Conservation (phyloP, 306 rosid species). For the Gastrolobium villosum region DNA sequence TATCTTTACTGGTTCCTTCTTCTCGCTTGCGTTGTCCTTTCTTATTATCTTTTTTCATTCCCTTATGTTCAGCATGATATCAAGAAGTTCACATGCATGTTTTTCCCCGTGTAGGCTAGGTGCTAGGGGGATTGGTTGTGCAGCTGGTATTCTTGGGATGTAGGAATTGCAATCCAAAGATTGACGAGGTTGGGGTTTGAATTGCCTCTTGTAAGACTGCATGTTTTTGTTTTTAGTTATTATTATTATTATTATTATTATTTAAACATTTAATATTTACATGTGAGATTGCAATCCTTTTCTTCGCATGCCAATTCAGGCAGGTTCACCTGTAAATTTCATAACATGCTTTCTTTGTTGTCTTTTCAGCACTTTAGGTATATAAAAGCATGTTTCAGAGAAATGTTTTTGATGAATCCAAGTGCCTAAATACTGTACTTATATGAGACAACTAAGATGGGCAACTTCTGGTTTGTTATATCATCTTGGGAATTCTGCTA, state of each 20-base stretch:
- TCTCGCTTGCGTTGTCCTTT: not conserved
- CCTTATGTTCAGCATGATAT: conserved; percentile 11
- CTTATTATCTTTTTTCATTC: not conserved
- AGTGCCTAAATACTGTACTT: conserved; percentile 43
- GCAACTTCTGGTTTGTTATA: conserved; percentile 9
- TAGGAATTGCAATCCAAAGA: conserved; percentile 49
- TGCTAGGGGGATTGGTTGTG: conserved; percentile 52
- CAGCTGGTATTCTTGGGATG: conserved; percentile 52
- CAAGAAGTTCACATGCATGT: conserved; percentile 27
- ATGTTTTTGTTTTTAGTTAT: conserved; percentile 24
- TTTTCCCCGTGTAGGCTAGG: conserved; percentile 52
- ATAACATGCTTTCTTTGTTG: conserved; percentile 45
- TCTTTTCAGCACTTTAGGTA: conserved; percentile 47
- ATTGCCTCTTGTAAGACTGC: conserved; percentile 45
- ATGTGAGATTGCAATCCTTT: conserved; percentile 36
- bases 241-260: not conserved
- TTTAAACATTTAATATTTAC: not conserved
- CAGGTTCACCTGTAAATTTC: conserved; percentile 32
- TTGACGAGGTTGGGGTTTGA: conserved; percentile 48
- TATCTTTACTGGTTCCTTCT: conserved; percentile 18
- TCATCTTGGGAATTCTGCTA: conserved; percentile 29
- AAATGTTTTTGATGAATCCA: conserved; percentile 40
- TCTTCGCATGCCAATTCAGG: conserved; percentile 23
- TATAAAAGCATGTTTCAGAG: conserved; percentile 45
- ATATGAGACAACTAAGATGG: conserved; percentile 44